These are phyloP conservation scores for Eucalyptus curtisii DNA, from an alignment of 345 rosid species.

Conservation along the genomic window DNA sequence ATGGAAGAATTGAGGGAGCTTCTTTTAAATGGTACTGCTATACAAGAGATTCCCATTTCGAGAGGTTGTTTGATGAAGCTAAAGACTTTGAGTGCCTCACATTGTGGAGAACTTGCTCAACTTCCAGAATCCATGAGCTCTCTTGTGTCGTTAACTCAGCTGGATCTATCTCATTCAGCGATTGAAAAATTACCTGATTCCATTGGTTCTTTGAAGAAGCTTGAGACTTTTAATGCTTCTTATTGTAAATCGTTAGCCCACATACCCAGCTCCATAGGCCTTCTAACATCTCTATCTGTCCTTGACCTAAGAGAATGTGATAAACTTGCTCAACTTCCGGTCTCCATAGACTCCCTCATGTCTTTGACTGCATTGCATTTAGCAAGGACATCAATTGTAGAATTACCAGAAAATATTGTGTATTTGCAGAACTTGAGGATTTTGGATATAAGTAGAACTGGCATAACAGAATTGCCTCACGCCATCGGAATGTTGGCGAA, in stretches of 20 bases:
- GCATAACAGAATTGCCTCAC: not conserved
- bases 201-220: not conserved
- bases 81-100: rapidly evolving
- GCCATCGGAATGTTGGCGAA: too few species aligned
- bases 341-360: not conserved
- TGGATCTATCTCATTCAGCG: rapidly evolving
- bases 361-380: not conserved
- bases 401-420: not conserved
- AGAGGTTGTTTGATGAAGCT: not conserved
- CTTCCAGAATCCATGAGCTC: not conserved
- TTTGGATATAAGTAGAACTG: rapidly evolving
- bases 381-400: not conserved
- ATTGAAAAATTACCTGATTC: not conserved
- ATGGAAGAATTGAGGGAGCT: not conserved
- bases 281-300: not conserved
- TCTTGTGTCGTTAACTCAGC: not conserved
- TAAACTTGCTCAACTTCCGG: not conserved
- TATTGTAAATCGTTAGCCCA: not conserved
- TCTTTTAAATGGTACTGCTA: rapidly evolving
- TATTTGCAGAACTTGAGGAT: not conserved
- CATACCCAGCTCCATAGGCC: not conserved
- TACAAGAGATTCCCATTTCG: rapidly evolving
- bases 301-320: rapidly evolving
- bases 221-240: rapidly evolving
- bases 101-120: not conserved